Evolutionary conservation across 2,329 filamentous ascomycete genomes (phyloP).

Genomic region (Dryadomyces quercivorus): DNA sequence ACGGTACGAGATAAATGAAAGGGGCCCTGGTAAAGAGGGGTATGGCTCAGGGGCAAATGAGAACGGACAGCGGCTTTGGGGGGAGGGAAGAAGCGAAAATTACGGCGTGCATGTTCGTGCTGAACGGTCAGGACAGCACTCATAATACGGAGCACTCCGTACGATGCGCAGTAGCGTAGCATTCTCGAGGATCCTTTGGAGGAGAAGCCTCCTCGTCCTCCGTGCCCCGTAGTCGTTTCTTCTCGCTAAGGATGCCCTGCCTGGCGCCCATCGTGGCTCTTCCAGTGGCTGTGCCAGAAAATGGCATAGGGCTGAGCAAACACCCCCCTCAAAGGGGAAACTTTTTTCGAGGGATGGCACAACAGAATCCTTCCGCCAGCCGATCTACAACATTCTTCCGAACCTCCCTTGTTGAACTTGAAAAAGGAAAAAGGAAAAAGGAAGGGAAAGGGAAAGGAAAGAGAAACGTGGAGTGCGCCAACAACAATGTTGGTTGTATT

Average conservation of each 20-base stretch:
- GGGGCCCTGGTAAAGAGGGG: neutral
- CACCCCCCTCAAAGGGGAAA: neutral
- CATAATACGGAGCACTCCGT: neutral
- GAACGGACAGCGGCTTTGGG: neutral
- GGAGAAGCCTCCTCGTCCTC: no score
- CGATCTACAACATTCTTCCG: no score
- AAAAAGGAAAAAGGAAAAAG: neutral
- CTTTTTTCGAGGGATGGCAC: neutral
- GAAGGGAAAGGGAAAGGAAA: neutral
- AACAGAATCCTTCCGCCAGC: neutral
- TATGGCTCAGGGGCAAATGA: neutral
- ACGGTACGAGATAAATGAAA: neutral
- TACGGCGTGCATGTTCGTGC: neutral
- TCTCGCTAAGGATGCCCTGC: no score
- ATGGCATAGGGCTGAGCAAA: neutral
- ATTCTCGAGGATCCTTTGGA: no score
- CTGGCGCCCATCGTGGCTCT: neutral
- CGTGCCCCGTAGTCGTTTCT: no score
- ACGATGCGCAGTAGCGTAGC: neutral
- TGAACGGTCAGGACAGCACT: neutral
- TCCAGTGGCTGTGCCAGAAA: neutral
- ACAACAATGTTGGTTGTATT: no score
- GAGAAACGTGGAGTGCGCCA: neutral
- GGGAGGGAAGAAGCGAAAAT: neutral
- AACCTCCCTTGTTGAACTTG: no score